Base-by-base conservation (phyloP, 345 rosid species). In the Salix brachista region DNA sequence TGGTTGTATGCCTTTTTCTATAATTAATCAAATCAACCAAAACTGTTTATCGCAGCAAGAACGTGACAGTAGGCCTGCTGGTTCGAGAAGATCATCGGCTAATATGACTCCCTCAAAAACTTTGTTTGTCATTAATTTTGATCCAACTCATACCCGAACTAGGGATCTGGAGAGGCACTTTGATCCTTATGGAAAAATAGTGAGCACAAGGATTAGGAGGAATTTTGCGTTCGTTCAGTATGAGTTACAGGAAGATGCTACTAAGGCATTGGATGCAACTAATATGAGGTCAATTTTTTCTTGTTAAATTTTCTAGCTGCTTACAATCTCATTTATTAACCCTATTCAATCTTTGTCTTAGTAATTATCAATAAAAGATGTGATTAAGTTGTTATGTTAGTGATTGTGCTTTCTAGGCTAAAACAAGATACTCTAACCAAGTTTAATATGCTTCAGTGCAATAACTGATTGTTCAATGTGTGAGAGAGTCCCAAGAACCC, bases 201-300 rank as follows among this genome's bases (percentile, higher is more conserved):
- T 83, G 7, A 93, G 90, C 80, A 94, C 88, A 54, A 89, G 97
- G 84, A 91, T 93, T 79, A 84, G 92, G 74, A 89, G 95, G 87
- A 93, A 93, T 82, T 93, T 91, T 85, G 95, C 97, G 12, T 91
- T 93, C 75, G 89, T 93, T 75, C 97, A 93, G 76, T 93, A 87
- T 73, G 98, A 91, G 76, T 75, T 80, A 6, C 95, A 87, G 77
- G 98, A 93, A 65, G 97, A 93, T 78, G 97, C 98, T 54, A 87
- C 89, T 73, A 87, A 81, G 83, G 98, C 98, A 13, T 73, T 93
- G 81, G 95, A 93, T 18, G 85, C 92, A 71, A 91, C 98, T 52
- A 87, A 91, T 48, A 81, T 80, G 82, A 91, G 96, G 97, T 91
- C 14, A 10, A 16, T 56, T 67, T 62, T 28, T 48, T 28, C 16